phyloP scores from a whole-genome alignment of 345 rosid genomes.

The Eutrema japonicum region DNA sequence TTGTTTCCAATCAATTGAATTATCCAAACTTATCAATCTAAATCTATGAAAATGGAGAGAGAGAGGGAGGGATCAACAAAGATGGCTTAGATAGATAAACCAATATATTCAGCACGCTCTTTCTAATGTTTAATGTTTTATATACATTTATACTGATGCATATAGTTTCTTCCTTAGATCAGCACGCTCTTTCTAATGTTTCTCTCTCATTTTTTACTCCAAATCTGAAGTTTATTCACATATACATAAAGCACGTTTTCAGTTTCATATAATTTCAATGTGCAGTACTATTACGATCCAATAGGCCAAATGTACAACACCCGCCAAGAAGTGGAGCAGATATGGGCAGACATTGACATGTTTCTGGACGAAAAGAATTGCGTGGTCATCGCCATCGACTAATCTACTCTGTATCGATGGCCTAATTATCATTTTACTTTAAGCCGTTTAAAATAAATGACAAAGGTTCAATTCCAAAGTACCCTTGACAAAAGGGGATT shows the following conservation, averaged over 20 bases:
- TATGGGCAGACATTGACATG: background rate
- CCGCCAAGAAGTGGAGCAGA: background rate
- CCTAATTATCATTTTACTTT: background rate
- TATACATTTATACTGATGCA: background rate
- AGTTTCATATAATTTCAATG: background rate
- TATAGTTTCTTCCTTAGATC: background rate
- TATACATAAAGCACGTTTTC: background rate
- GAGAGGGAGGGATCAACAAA: background rate
- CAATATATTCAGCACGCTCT: background rate
- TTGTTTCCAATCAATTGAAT: background rate
- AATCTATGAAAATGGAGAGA: background rate
- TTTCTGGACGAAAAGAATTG: background rate
- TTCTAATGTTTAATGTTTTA: background rate
- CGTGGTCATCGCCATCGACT: background rate
- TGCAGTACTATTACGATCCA: constrained; percentile 40
- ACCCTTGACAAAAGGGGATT: background rate
- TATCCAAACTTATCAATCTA: background rate
- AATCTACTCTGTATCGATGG: background rate
- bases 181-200: background rate
- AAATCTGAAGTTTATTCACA: background rate
- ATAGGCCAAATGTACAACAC: background rate
- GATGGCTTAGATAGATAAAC: background rate
- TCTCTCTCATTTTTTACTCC: background rate
- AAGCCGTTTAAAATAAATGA: background rate
- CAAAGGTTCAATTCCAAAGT: background rate